Base-by-base conservation (phyloP, 257 asterid genomes). In the Verbascum thapsus region DNA sequence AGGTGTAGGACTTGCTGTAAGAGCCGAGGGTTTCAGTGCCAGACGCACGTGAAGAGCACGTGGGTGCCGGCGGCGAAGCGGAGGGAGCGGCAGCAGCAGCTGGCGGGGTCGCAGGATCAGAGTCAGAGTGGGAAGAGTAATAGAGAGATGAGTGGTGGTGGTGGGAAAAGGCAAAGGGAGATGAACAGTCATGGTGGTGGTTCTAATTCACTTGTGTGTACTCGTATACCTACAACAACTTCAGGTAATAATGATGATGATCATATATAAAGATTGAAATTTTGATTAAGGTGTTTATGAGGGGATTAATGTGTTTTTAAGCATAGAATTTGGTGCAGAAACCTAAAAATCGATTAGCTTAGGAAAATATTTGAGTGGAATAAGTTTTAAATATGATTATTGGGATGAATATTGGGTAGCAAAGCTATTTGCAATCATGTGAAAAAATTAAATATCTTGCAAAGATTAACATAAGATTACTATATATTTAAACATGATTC, bases 21-120 rank as follows among this genome's bases (percentile, higher is more conserved):
- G 78, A 86, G 95, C 55, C 77, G 95, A 59, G 95, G 95, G 42
- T 81, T 70, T 61, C 77, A 77, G 38, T 86, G 95, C 58, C 53
- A 76, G 8, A 86, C 95, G 7, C 95, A 86, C 58, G 79, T 86
- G 0, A 86, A 78, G 69, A 78, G 86, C 77, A 86, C 95, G 19
- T 86, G 95, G 95, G 95, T 86, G 18, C 95, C 95, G 0, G 95
- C 91, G 12, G 79, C 87, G 0, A 81, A 81, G 68, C 70, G 95
- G 30, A 59, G 95, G 8, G 91, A 86, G 41, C 50, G 88, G 43
- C 91, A 81, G 53, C 83, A 81, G 38, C 85, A 76, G 15, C 63
- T 76, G 2, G 8, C 77, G 30, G 37, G 71, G 16, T 59, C 73
- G 39, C 77, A 72, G n/a, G n/a, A n/a, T n/a, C n/a, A n/a, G n/a